phyloP scores from a whole-genome alignment of 78 protist species.

The Capsaspora owczarzaki region DNA sequence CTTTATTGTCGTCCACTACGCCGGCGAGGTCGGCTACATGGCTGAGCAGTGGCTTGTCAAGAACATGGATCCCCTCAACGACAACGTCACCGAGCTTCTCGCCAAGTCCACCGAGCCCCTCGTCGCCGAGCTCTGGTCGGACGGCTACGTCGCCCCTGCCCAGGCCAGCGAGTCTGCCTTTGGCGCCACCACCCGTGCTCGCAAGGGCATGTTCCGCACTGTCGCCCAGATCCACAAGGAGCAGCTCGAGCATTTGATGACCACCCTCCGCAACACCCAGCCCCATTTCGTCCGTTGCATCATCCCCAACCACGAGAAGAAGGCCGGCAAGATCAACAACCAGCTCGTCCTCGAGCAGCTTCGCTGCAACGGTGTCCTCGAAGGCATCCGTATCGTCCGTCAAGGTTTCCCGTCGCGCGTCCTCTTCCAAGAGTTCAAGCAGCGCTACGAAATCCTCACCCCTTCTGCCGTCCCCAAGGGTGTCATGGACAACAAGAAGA shows the following conservation, averaged over 20 bases:
- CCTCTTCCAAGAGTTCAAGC: conserved; percentile 66
- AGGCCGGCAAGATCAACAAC: conserved; percentile 49
- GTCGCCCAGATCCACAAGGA: conserved; percentile 60
- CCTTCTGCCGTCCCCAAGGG: conserved; percentile 53
- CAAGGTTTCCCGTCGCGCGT: conserved; percentile 84
- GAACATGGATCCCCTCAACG: conserved; percentile 68
- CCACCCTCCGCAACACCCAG: conserved; percentile 60
- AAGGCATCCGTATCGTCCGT: conserved; percentile 86
- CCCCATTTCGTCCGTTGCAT: conserved; percentile 89
- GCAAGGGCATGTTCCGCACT: conserved; percentile 62
- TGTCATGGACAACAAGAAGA: conserved; percentile 46
- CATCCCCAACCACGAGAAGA: conserved; percentile 76
- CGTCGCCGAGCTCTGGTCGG: conserved; percentile 14
- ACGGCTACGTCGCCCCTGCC: conserved; percentile 29
- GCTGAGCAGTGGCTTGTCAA: conserved; percentile 56
- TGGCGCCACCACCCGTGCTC: conserved; percentile 20
- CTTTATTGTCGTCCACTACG: conserved; percentile 60
- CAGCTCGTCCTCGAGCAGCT: conserved; percentile 70
- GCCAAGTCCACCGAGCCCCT: conserved; percentile 16
- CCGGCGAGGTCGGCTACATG: conserved; percentile 62
- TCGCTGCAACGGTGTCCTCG: conserved; percentile 92
- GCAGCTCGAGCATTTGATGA: conserved; percentile 60
- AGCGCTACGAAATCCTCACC: conserved; percentile 74
- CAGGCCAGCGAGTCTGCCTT: conserved; percentile 19
- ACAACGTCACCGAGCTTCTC: conserved; percentile 48